Conservation (phyloP, 139 green algal genomes). For the Coccomyxa sp. region DNA sequence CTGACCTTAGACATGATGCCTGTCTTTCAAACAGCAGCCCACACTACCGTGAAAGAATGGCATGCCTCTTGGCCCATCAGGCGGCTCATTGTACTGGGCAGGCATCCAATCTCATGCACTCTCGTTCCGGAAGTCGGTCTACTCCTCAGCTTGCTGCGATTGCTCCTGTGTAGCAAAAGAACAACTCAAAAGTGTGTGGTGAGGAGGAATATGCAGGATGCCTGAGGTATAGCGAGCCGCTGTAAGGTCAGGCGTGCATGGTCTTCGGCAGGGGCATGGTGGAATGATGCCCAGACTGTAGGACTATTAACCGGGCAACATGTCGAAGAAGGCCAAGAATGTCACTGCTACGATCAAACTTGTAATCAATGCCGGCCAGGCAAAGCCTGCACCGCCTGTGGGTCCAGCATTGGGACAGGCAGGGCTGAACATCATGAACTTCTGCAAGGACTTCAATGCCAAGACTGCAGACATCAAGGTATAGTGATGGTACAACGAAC, state of each 20-base stretch:
- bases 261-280: too few relatives aligned
- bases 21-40: conserved; percentile 6
- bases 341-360: conserved; percentile 77
- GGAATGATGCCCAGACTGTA: too few relatives aligned
- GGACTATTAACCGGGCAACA: too few relatives aligned
- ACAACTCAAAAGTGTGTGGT: too few relatives aligned
- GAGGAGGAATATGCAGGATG: too few relatives aligned
- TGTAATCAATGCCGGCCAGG: conserved; percentile 86
- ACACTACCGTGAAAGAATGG: conserved; percentile 4
- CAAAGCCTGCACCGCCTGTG: conserved; percentile 92
- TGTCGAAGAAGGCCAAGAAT: conserved; percentile 38
- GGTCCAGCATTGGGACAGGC: conserved; percentile 93
- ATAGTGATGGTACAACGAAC: neutral
- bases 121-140: too few relatives aligned
- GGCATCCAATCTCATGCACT: too few relatives aligned
- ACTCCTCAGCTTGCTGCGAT: too few relatives aligned
- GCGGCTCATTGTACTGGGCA: too few relatives aligned
- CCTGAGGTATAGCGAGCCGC: too few relatives aligned
- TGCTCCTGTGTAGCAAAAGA: too few relatives aligned
- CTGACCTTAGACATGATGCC: conserved; percentile 64
- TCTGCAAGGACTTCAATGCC: conserved; percentile 99
- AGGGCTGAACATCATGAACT: conserved; percentile 98
- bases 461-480: conserved; percentile 83
- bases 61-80: too few relatives aligned
- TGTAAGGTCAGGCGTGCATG: neutral